Conservation (phyloP, 2,329 filamentous ascomycete species). For the Diaporthe capsici region DNA sequence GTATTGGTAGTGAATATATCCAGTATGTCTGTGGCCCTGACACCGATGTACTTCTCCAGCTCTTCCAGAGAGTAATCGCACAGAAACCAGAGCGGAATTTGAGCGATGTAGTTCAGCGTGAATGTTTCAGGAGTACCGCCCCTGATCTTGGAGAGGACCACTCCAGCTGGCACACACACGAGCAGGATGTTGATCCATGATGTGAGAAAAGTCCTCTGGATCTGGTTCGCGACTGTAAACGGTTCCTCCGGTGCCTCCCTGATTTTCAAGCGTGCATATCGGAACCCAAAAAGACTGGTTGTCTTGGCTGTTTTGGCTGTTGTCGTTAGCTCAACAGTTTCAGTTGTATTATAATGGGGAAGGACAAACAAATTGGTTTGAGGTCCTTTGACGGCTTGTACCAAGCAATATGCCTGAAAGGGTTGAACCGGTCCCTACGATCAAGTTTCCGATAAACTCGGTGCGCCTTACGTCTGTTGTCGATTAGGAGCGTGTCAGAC, state of each 20-base stretch:
- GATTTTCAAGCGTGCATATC: neutral
- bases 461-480: slow-evolving; percentile 30
- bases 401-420: slow-evolving; percentile 35
- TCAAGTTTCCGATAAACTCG: slow-evolving; percentile 1
- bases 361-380: neutral
- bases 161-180: slow-evolving; percentile 10
- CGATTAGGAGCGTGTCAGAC: slow-evolving; percentile 5
- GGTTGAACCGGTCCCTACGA: slow-evolving; percentile 16
- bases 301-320: neutral
- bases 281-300: neutral
- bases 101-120: slow-evolving; percentile 29
- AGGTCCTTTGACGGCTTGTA: neutral
- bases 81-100: slow-evolving; percentile 34
- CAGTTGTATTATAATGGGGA: too few relatives aligned
- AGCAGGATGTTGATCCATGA: slow-evolving; percentile 33
- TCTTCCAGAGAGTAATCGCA: slow-evolving; percentile 28
- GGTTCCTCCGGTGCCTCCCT: neutral
- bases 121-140: slow-evolving; percentile 17
- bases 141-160: slow-evolving; percentile 1
- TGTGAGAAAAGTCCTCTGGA: slow-evolving; percentile 19
- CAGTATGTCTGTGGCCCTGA: slow-evolving; percentile 15
- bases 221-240: slow-evolving; percentile 24
- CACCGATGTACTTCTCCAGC: slow-evolving; percentile 18
- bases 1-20: slow-evolving; percentile 30
- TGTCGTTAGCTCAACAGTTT: neutral